These are phyloP conservation scores for Didymella pinodella DNA, from an alignment of 2,329 filamentous ascomycete species.

Conservation along the genomic window DNA sequence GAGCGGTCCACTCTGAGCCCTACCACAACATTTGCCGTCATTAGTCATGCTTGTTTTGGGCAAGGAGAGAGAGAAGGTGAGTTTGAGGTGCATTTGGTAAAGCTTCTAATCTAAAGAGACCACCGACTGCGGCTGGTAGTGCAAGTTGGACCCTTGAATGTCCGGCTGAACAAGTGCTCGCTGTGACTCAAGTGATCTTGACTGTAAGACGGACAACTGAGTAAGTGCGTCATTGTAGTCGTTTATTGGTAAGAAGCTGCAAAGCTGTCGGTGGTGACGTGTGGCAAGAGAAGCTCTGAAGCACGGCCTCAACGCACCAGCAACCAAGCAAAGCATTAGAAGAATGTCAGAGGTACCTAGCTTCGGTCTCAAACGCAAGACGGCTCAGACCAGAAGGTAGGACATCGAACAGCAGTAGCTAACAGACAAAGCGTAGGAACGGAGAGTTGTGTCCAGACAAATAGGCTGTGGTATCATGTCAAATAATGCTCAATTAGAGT, in stretches of 20 bases:
- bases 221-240: background rate
- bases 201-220: background rate
- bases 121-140: background rate
- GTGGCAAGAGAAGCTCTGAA: background rate
- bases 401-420: background rate
- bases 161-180: background rate
- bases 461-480: background rate
- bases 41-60: background rate
- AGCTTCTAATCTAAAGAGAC: background rate
- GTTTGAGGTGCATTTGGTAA: background rate
- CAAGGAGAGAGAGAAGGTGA: background rate
- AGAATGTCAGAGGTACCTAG: background rate
- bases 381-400: background rate
- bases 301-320: background rate
- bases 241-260: background rate
- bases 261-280: background rate
- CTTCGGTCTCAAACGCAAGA: background rate
- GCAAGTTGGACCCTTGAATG: background rate
- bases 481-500: background rate
- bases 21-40: constrained; percentile 2
- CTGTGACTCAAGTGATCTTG: background rate
- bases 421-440: background rate
- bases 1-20: background rate
- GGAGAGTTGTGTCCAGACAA: background rate
- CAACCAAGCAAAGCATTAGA: background rate